phyloP scores from a whole-genome alignment of 2,329 filamentous ascomycete genomes.

The Pestalotiopsis fici region DNA sequence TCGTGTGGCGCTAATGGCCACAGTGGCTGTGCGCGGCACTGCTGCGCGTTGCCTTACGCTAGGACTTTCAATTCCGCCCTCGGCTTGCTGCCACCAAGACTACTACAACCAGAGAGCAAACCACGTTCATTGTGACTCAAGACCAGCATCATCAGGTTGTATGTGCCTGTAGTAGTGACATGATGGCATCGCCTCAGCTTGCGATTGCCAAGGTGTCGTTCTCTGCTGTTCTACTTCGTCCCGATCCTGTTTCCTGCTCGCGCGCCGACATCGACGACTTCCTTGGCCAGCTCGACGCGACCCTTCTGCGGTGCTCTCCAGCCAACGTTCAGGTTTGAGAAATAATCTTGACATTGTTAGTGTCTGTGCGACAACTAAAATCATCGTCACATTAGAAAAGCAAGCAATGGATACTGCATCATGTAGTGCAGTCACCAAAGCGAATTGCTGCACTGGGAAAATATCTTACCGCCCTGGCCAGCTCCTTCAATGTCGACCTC shows the following conservation, averaged over 20 bases:
- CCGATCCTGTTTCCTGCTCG: slow-evolving; percentile 69
- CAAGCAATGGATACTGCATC: slow-evolving; percentile 80
- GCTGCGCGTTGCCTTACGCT: too few species aligned
- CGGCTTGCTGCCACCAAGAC: background rate
- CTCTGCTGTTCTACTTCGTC: slow-evolving; percentile 70
- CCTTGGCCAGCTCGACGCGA: slow-evolving; percentile 64
- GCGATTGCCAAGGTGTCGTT: slow-evolving; percentile 81
- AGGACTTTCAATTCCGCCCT: background rate
- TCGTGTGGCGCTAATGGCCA: too few species aligned
- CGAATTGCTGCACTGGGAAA: slow-evolving; percentile 71
- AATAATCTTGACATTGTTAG: slow-evolving; percentile 40
- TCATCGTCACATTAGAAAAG: slow-evolving; percentile 65
- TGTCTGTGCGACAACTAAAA: slow-evolving; percentile 33
- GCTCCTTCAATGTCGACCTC: slow-evolving; percentile 46
- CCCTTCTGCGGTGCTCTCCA: slow-evolving; percentile 71
- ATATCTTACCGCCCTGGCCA: slow-evolving; percentile 71
- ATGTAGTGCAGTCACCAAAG: slow-evolving; percentile 67
- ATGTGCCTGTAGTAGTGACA: slow-evolving; percentile 1
- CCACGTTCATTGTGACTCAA: background rate
- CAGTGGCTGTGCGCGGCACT: too few species aligned
- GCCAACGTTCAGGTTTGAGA: slow-evolving; percentile 86
- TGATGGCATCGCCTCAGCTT: slow-evolving; percentile 69
- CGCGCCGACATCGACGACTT: slow-evolving; percentile 72
- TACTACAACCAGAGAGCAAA: background rate
- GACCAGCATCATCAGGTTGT: background rate